Evolutionary conservation across 1,284 basidiomycete genomes (phyloP), one percentile per base, ranked within the genome.

Genomic region (Cerioporus squamosus): DNA sequence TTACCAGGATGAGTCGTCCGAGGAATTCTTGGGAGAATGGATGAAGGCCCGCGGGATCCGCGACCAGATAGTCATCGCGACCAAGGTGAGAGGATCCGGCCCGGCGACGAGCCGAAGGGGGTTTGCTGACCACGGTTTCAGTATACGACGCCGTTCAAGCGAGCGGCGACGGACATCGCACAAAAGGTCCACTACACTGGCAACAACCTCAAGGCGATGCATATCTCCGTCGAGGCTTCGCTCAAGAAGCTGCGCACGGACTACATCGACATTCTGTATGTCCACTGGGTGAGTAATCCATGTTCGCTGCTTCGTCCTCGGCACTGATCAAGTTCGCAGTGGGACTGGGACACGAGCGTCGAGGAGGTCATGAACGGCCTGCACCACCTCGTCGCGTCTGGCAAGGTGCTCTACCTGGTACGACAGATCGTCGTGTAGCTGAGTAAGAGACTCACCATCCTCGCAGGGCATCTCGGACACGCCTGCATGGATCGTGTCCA

Each of bases 331-430:
- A 3, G 26, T 33, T 3, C 26, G 29, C 29, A 62, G 75, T 80
- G 73, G 73, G 75, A 81, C 60, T 80, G 69, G 60, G 68, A 69
- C 15, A 77, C 76, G 1, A 67, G 71, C 6, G 67, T 82, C 26
- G 76, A 79, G 59, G 80, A 81, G 61, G 68, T 81, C 44, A 80
- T 84, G 81, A 74, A 79, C 48, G 71, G 74, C 20, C 72, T 83
- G 29, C 77, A 84, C 60, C 68, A 63, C 60, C 69, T 81, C 15
- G 75, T 82, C 42, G 62, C 59, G 8, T 55, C 69, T 8, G 73
- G 79, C 17, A 79, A 80, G 60, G 78, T 81, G 1, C 67, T 81
- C 4, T 80, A 81, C 60, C 68, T 80, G 59, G 77, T 66, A 63
- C 23, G 20, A 9, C 18, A 5, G 12, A 29, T 5, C 26, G 17